These are phyloP conservation scores for Blepharisma japonicum DNA, from an alignment of 73 alveolate species.

Conservation along the genomic window DNA sequence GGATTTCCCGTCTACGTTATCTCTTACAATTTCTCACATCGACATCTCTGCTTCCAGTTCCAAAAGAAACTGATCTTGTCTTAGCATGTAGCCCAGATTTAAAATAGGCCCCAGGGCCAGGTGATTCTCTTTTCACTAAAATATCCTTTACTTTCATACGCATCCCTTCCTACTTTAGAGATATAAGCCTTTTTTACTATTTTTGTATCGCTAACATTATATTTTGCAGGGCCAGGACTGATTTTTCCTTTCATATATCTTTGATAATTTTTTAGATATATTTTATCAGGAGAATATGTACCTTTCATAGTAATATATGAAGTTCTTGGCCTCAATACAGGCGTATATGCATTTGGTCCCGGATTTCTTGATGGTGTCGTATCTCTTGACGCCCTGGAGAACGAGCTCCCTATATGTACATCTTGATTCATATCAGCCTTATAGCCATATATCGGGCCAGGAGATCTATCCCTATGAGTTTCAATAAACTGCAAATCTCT, in stretches of 20 bases:
- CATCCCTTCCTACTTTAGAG: background rate
- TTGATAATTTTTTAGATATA: background rate
- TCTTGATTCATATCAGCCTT: background rate
- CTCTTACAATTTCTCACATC: conserved; percentile 1
- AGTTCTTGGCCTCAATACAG: background rate
- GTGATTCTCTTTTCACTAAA: background rate
- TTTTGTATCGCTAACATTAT: background rate
- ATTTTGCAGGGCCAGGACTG: conserved; percentile 4
- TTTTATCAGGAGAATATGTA: too few relatives aligned
- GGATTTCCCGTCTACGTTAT: background rate
- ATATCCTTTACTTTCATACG: background rate
- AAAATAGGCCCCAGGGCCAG: conserved; percentile 21
- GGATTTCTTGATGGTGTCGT: background rate
- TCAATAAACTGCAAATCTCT: background rate
- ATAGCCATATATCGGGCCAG: conserved; percentile 2
- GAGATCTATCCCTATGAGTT: background rate
- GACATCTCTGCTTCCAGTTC: background rate
- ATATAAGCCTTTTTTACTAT: background rate
- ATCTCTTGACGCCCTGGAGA: background rate
- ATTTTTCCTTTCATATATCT: background rate
- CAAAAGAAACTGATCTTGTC: background rate
- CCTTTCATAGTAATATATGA: too few relatives aligned
- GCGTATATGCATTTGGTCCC: background rate
- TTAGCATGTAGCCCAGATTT: background rate
- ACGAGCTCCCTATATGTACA: background rate